Evolutionary conservation across 257 asterid species (phyloP), one percentile per base, ranked within the genome.

Genomic region (Penstemon davidsonii): DNA sequence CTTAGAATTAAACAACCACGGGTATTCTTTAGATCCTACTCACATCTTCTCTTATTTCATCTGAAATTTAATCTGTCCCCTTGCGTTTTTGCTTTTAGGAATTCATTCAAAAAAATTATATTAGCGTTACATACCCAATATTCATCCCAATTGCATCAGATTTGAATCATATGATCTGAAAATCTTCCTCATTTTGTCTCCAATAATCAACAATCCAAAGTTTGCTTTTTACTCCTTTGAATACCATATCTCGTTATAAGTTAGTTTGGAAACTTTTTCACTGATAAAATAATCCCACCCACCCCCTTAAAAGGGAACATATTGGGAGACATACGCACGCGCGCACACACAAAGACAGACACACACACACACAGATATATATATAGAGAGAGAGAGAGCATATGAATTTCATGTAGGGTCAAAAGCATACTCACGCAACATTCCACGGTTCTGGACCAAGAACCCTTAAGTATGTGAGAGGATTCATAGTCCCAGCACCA

Each of bases 401-500:
- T 60, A 61, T 52, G 43, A 60, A 54, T 33, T 56, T 52, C 63
- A 62, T 54, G 37, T 46, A 54, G 69, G 10, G 47, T 53, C 58
- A 69, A 69, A 43, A 54, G 59, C 71, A 72, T 51, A 80, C 98
- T 88, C 85, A 93, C 98, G 96, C 98, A 63, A 90, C 95, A 84
- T 87, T 93, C 98, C 98, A 90, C 6, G 98, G 98, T 78, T 93
- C 98, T 75, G 97, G 98, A 44, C 98, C 98, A 56, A 93, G 94
- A 64, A 93, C 98, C 75, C 98, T 82, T 82, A 93, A 72, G 78
- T 80, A 93, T 40, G 98, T 93, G 60, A 85, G 95, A 59, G 98
- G 98, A 80, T 93, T 93, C 97, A 93, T 93, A 52, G 98, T 93
- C 70, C 98, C 98, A 67, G 98, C 98, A 77, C 98, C 98, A 73